Evolutionary conservation across 2,329 filamentous ascomycete species (phyloP).

Genomic region (Zymoseptoria tritici): DNA sequence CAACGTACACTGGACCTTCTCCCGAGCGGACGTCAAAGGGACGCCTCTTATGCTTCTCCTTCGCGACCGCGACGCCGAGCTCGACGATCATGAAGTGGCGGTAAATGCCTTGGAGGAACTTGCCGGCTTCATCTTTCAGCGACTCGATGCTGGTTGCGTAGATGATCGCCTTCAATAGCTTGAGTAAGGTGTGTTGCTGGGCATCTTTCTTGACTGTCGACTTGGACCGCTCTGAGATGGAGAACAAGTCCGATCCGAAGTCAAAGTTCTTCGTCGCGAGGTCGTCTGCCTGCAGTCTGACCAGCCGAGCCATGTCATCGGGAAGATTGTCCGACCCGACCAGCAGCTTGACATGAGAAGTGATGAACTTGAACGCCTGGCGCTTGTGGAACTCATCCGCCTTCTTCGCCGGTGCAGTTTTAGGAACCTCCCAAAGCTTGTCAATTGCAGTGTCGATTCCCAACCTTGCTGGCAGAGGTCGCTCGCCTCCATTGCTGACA

Average conservation of each 20-base stretch:
- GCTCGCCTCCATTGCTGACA: conserved; percentile 58
- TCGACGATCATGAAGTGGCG: conserved; percentile 88
- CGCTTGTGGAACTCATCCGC: conserved; percentile 86
- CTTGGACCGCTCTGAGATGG: conserved; percentile 67
- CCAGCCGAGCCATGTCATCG: conserved; percentile 75
- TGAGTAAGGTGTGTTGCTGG: conserved; percentile 75
- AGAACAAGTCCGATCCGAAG: conserved; percentile 62
- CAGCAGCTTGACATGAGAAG: conserved; percentile 80
- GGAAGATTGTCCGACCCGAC: conserved; percentile 82
- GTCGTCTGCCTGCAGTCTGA: conserved; percentile 86
- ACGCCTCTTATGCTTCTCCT: conserved; percentile 66
- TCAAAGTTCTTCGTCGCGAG: conserved; percentile 65
- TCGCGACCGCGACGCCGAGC: conserved; percentile 74
- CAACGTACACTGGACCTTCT: conserved; percentile 79
- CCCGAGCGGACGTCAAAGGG: conserved; percentile 79
- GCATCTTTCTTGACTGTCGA: conserved; percentile 81
- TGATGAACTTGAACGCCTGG: conserved; percentile 82
- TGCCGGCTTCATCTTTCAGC: conserved; percentile 66
- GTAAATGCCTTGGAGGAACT: conserved; percentile 72
- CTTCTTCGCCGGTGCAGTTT: conserved; percentile 51
- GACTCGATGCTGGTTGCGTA: conserved; percentile 72
- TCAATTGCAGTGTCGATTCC: conserved; percentile 84
- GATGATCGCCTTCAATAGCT: conserved; percentile 80
- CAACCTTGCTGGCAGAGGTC: conserved; percentile 77
- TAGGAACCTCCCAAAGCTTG: conserved; percentile 76